Evolutionary conservation across 441 rosid genomes (phyloP).

Genomic region (Lepidium campestre): DNA sequence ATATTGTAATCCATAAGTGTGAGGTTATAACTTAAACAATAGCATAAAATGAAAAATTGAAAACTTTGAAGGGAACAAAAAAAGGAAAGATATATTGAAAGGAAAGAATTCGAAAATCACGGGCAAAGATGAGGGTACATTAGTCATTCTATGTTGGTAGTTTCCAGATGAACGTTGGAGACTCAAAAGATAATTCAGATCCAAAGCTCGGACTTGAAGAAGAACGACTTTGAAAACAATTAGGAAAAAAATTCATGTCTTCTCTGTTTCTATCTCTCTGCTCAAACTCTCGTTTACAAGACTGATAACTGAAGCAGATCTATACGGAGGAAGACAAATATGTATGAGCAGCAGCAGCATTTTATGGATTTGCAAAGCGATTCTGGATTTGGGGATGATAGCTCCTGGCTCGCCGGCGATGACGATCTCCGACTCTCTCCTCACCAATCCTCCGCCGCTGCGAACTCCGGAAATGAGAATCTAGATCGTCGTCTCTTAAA

Average conservation of each 20-base stretch:
- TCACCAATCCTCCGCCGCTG: constrained; percentile 24
- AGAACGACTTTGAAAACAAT: constrained; percentile 9
- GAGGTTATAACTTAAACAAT: no score
- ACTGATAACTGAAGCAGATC: constrained; percentile 12
- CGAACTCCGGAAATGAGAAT: constrained; percentile 33
- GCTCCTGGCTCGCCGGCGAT: constrained; percentile 63
- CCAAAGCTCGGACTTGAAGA: constrained; percentile 12
- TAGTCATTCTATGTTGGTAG: constrained; percentile 9
- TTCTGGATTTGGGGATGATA: constrained; percentile 55
- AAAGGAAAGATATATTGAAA: not conserved
- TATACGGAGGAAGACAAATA: constrained; percentile 11
- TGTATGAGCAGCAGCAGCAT: constrained; percentile 58
- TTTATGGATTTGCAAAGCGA: constrained; percentile 51
- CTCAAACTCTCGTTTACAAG: constrained; percentile 3
- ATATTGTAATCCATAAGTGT: no score
- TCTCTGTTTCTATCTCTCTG: not conserved
- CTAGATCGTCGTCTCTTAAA: constrained; percentile 74
- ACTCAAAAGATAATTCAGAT: constrained; percentile 14
- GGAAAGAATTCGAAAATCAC: constrained; percentile 5
- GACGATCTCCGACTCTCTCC: constrained; percentile 33
- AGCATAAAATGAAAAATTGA: not conserved
- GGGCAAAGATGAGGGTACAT: constrained; percentile 20
- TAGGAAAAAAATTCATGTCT: not conserved
- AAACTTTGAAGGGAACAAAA: not conserved
- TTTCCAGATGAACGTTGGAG: constrained; percentile 32